Base-by-base conservation (phyloP, 2,329 filamentous ascomycete species). In the Cladosporium sphaerospermum region DNA sequence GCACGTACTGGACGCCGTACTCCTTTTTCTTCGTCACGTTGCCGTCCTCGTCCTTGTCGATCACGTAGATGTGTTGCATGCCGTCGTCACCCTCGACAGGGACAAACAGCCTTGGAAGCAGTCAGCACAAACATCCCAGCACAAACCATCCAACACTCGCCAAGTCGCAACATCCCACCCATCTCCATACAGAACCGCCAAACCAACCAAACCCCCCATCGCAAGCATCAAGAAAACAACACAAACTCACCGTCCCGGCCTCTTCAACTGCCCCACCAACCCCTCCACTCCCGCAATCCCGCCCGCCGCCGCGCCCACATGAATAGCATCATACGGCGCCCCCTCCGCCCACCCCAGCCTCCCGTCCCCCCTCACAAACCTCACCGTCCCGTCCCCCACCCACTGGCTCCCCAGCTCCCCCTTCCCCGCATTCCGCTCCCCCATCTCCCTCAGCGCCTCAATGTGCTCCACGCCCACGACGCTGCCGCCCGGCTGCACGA, bases 301-400 rank as follows among this genome's bases (percentile, higher is more conserved):
- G 23, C 23, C 23, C 0, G 92, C 92, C 7, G 89, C 88, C 0
- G 93, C 93, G 0, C 93, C 93, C 2, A 97, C 93, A 67, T 97
- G 93, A 55, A 99, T 97, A 2, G 88, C 91, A 76, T 97, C 89
- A 77, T 92, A 99, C 0, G 83, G 72, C 31, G 69, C 71, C 56
- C 72, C 76, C 10, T 75, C 71, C 28, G 47, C 54, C 68, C 69
- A 77, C 3, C 75, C 75, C 51, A 69, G 65, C 56, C 75, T 61
- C 10, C 75, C 75, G 71, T 96, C 91, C 0, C 83, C 90, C 0
- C 82, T 77, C 1, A 91, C 77, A 64, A 95, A 95, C 54, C 76
- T 75, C 40, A 91, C 80, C 62, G 77, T 79, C 0, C 85, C 87
- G 0, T 69, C 73, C 1, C 78, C 77, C 11, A 96, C 69, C 52